A percentile compares a stretch with the other conserved stretches of the same genome.
These are phyloP conservation scores for Pseudonitzschia delicatissima DNA, from an alignment of 108 stramenopile species.

Conservation along the genomic window DNA sequence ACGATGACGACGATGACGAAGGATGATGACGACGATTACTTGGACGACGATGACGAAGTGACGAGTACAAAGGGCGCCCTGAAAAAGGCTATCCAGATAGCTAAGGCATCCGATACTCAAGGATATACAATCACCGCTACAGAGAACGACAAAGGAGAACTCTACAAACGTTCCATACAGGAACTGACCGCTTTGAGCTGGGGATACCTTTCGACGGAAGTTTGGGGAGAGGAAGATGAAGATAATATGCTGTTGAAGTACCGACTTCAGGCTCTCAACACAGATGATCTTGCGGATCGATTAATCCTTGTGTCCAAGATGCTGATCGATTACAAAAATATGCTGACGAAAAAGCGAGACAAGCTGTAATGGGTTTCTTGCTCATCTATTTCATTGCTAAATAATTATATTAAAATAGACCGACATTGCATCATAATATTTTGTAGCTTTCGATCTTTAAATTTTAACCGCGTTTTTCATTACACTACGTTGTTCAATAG, in stretches of 20 bases:
- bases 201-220: conserved; percentile 73
- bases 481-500: too few relatives aligned
- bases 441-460: too few relatives aligned
- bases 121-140: conserved; percentile 21
- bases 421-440: too few relatives aligned
- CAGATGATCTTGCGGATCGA: conserved; percentile 52
- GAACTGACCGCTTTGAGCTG: conserved; percentile 78
- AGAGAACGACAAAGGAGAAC: neutral
- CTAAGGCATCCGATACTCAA: conserved; percentile 48
- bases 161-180: conserved; percentile 42
- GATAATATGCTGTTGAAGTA: conserved; percentile 16
- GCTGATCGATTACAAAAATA: conserved; percentile 59
- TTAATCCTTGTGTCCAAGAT: conserved; percentile 63
- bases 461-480: too few relatives aligned
- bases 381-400: too few relatives aligned
- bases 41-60: conserved; percentile 32
- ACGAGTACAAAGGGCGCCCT: conserved; percentile 23
- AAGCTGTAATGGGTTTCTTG: neutral
- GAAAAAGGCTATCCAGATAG: conserved; percentile 29
- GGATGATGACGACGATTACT: conserved; percentile 26
- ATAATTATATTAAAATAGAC: too few relatives aligned
- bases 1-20: conserved; percentile 44
- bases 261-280: conserved; percentile 71
- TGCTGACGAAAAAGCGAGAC: conserved; percentile 12
- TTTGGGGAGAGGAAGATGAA: conserved; percentile 41